Evolutionary conservation across 108 stramenopile genomes (phyloP).

Genomic region (Nannochloropsis gaditana): DNA sequence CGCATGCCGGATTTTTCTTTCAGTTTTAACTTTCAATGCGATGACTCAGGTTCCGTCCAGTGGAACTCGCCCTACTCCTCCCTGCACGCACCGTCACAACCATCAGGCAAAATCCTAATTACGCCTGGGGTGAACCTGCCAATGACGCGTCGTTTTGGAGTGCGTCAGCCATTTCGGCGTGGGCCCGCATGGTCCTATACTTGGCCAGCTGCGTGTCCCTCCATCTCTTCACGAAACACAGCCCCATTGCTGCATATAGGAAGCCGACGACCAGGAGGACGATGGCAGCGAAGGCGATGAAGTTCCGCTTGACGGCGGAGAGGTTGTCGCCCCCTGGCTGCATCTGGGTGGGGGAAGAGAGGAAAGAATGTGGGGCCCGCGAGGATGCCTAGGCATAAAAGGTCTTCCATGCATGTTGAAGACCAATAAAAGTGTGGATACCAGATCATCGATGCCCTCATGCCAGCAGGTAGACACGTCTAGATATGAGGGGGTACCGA

Average conservation of each 20-base stretch:
- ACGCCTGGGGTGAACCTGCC: not conserved
- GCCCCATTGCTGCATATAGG: not conserved
- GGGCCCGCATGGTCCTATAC: not conserved
- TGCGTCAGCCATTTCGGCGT: conserved; percentile 13
- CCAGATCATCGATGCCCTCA: too few species aligned
- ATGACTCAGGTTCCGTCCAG: too few species aligned
- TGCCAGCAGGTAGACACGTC: too few species aligned
- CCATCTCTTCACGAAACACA: conserved; percentile 17
- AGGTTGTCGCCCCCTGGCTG: not conserved
- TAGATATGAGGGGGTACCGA: too few species aligned
- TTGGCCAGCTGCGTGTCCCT: not conserved
- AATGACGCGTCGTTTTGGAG: not conserved
- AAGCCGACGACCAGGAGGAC: not conserved
- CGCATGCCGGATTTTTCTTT: too few species aligned
- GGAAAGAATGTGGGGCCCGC: too few species aligned
- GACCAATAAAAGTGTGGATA: too few species aligned
- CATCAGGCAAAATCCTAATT: not conserved
- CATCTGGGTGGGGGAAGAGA: not conserved
- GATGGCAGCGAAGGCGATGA: not conserved
- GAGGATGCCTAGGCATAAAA: too few species aligned
- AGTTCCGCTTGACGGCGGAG: not conserved
- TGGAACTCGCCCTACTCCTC: not conserved
- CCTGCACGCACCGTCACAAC: too few species aligned
- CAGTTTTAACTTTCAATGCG: too few species aligned
- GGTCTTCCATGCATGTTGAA: too few species aligned